Conservation (phyloP, 139 green algal species). For the Tetradesmus obliquus region DNA sequence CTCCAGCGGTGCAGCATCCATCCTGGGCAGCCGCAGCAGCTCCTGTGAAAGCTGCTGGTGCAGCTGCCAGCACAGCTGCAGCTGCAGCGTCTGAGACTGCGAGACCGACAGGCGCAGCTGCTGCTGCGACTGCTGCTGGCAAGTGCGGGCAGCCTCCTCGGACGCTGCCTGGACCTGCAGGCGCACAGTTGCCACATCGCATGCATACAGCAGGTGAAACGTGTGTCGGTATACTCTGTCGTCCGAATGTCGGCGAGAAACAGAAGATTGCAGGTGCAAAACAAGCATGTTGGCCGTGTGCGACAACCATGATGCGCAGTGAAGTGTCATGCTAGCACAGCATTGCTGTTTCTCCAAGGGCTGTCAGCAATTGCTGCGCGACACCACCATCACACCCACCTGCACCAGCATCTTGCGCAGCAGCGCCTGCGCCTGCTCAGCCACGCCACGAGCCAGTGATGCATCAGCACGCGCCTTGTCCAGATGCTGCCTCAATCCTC, state of each 20-base stretch:
- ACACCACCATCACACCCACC: neutral
- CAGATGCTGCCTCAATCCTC: neutral
- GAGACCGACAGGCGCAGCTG: neutral
- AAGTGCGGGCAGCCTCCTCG: neutral
- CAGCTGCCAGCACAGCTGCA: neutral
- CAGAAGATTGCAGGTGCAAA: no score
- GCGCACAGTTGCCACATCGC: neutral
- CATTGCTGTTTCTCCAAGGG: no score
- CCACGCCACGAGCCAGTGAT: neutral
- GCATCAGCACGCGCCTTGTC: neutral
- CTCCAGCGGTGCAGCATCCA: neutral
- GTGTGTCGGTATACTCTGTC: no score
- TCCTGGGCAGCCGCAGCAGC: neutral
- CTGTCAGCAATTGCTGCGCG: neutral
- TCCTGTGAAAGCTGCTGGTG: constrained; percentile 28
- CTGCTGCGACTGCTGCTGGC: neutral
- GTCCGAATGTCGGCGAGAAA: no score
- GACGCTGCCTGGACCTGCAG: constrained; percentile 10
- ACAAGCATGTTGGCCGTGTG: no score
- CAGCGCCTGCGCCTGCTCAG: neutral
- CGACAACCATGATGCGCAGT: no score
- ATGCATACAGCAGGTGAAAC: neutral
- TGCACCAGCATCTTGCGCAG: constrained; percentile 2
- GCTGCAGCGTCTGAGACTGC: neutral
- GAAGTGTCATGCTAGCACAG: no score